A percentile compares a stretch with the other conserved stretches of the same genome.
Evolutionary conservation across 2,329 filamentous ascomycete species (phyloP).

Genomic region (Herpotrichia juniperi): DNA sequence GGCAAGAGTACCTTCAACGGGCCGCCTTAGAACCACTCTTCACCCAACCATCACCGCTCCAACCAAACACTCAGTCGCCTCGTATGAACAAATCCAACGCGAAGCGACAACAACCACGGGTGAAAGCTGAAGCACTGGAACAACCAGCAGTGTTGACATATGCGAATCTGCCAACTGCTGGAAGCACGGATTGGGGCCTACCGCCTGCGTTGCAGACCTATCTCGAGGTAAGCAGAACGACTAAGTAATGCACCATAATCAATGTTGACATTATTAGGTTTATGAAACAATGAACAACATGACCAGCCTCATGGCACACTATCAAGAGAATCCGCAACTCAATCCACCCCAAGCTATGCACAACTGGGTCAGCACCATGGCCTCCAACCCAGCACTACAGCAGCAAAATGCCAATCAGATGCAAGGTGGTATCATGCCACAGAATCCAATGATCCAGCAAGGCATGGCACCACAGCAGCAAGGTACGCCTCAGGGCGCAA

Average conservation of each 20-base stretch:
- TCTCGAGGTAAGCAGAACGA: conserved; percentile 60
- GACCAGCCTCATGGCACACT: conserved; percentile 65
- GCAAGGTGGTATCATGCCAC: conserved; percentile 27
- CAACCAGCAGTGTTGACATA: conserved; percentile 29
- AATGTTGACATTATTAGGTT: conserved; percentile 54
- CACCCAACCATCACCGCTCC: conserved; percentile 52
- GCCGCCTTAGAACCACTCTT: conserved; percentile 58
- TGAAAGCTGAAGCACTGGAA: conserved; percentile 26
- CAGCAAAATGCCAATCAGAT: conserved; percentile 24
- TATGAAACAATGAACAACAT: conserved; percentile 70
- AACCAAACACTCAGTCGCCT: conserved; percentile 61
- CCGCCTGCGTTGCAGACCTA: conserved; percentile 64
- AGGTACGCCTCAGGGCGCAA: conserved; percentile 34
- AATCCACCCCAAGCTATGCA: conserved; percentile 62
- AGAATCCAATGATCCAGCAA: conserved; percentile 34
- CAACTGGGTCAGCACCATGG: conserved; percentile 56
- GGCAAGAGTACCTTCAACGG: conserved; percentile 85
- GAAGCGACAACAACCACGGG: conserved; percentile 53
- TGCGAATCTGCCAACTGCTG: conserved; percentile 54
- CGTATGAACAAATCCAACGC: conserved; percentile 61
- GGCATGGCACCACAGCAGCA: conserved; percentile 19
- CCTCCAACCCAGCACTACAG: conserved; percentile 26
- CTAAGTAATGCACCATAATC: not conserved
- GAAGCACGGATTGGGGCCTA: conserved; percentile 60
- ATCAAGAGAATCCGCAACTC: conserved; percentile 58